These are phyloP conservation scores for Scutellaria baicalensis DNA, from an alignment of 257 asterid species.

Conservation along the genomic window DNA sequence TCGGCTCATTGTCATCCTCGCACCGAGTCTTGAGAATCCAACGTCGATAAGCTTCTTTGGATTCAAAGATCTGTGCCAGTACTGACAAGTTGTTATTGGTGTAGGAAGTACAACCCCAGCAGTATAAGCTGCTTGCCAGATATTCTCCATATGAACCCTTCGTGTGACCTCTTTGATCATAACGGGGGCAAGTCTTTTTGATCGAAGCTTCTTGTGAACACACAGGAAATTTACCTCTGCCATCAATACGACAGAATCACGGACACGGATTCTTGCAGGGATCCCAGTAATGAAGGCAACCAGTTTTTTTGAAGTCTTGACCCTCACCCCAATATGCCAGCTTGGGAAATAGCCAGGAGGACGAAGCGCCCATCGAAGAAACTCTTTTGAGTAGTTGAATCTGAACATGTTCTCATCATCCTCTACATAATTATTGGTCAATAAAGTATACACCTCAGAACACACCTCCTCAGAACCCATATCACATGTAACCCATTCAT, in stretches of 20 bases:
- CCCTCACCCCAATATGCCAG: slow-evolving; percentile 90
- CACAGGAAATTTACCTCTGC: slow-evolving; percentile 83
- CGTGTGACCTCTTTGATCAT: slow-evolving; percentile 88
- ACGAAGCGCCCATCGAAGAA: slow-evolving; percentile 83
- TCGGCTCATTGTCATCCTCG: slow-evolving; percentile 91
- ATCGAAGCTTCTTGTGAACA: slow-evolving; percentile 83
- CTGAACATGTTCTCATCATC: slow-evolving; percentile 85
- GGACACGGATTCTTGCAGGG: slow-evolving; percentile 73
- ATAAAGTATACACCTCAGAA: slow-evolving; percentile 59
- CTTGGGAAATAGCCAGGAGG: slow-evolving; percentile 66
- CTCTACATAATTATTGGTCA: slow-evolving; percentile 72
- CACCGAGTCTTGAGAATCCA: slow-evolving; percentile 85
- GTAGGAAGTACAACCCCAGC: slow-evolving; percentile 91
- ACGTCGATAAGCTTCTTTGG: slow-evolving; percentile 87
- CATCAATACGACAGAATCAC: slow-evolving; percentile 59
- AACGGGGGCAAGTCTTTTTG: slow-evolving; percentile 88
- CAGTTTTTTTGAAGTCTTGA: slow-evolving; percentile 66
- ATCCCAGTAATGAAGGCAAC: slow-evolving; percentile 87
- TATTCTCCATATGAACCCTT: slow-evolving; percentile 75
- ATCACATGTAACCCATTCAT: slow-evolving; percentile 84
- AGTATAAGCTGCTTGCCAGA: slow-evolving; percentile 94
- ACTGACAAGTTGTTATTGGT: slow-evolving; percentile 69
- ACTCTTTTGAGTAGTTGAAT: slow-evolving; percentile 84
- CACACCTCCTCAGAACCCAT: slow-evolving; percentile 67
- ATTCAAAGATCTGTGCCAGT: slow-evolving; percentile 85